A percentile compares a stretch with the other conserved stretches of the same genome.
Conservation (phyloP, 208 protist species). For the Crithidia mellificae region DNA sequence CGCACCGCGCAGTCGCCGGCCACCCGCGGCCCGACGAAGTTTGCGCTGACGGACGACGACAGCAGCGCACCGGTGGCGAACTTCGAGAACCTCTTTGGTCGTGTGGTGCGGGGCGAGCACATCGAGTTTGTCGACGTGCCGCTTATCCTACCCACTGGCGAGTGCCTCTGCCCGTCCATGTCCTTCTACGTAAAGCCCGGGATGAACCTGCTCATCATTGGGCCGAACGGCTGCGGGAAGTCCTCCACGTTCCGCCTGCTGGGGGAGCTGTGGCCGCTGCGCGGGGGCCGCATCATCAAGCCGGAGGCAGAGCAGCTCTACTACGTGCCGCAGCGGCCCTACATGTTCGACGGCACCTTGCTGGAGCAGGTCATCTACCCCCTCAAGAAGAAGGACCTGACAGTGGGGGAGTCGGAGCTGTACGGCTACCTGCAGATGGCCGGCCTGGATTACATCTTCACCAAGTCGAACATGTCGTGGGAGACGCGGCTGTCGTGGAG, state of each 20-base stretch:
- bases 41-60: constrained; percentile 7
- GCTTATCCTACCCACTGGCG: constrained; percentile 57
- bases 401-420: constrained; percentile 64
- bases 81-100: constrained; percentile 28
- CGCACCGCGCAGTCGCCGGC: constrained; percentile 21
- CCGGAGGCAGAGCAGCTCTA: constrained; percentile 76
- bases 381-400: constrained; percentile 41
- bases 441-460: constrained; percentile 65
- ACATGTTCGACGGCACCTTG: constrained; percentile 80
- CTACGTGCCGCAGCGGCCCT: constrained; percentile 88
- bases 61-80: neutral
- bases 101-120: constrained; percentile 53
- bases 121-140: constrained; percentile 84
- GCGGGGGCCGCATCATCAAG: constrained; percentile 64
- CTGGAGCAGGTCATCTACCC: constrained; percentile 92
- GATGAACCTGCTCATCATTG: constrained; percentile 90
- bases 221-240: constrained; percentile 92
- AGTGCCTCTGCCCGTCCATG: constrained; percentile 61
- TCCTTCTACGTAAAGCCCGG: constrained; percentile 80
- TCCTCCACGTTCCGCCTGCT: constrained; percentile 84
- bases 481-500: constrained; percentile 56
- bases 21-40: constrained; percentile 10
- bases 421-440: constrained; percentile 66
- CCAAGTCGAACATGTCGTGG: constrained; percentile 60
- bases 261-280: constrained; percentile 82